phyloP scores from a whole-genome alignment of 768 basidiomycete species.

The Boletus eberwhitei region DNA sequence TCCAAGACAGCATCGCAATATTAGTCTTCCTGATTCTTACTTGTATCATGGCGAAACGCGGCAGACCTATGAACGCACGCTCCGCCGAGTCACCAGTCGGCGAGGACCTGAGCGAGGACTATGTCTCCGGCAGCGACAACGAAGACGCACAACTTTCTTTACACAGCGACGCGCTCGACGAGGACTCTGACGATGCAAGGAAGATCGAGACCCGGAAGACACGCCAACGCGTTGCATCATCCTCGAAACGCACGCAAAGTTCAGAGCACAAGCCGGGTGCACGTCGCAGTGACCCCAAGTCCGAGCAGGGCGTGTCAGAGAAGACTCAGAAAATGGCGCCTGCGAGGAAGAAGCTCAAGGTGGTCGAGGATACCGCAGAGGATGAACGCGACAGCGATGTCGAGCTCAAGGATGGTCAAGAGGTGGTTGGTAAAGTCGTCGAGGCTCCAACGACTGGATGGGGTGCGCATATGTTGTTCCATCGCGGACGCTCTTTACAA shows the following conservation, averaged over 20 bases:
- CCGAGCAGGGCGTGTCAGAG: slow-evolving; percentile 25
- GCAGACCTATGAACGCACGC: neutral
- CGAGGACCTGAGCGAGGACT: slow-evolving; percentile 13
- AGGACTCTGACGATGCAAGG: slow-evolving; percentile 29
- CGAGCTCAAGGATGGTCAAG: slow-evolving; percentile 60
- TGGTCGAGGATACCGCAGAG: slow-evolving; percentile 7
- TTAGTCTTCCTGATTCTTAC: neutral
- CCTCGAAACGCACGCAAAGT: slow-evolving; percentile 28
- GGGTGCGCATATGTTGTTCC: slow-evolving; percentile 39
- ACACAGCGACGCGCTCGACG: slow-evolving; percentile 48
- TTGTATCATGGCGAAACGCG: slow-evolving; percentile 17
- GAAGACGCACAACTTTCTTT: slow-evolving; percentile 19
- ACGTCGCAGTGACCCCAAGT: slow-evolving; percentile 2
- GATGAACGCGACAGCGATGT: slow-evolving; percentile 37
- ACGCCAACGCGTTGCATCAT: slow-evolving; percentile 20
- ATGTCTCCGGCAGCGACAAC: slow-evolving; percentile 8
- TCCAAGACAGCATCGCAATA: neutral
- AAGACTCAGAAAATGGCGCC: slow-evolving; percentile 15
- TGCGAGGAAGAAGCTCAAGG: slow-evolving; percentile 26
- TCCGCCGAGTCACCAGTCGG: slow-evolving; percentile 2
- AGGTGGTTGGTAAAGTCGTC: slow-evolving; percentile 72
- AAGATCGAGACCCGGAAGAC: slow-evolving; percentile 13
- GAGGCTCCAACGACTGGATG: slow-evolving; percentile 81
- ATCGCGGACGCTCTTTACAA: neutral
- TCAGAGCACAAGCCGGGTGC: slow-evolving; percentile 1